phyloP scores from a whole-genome alignment of 208 protist genomes.

The Blastocrithidia nonstop region DNA sequence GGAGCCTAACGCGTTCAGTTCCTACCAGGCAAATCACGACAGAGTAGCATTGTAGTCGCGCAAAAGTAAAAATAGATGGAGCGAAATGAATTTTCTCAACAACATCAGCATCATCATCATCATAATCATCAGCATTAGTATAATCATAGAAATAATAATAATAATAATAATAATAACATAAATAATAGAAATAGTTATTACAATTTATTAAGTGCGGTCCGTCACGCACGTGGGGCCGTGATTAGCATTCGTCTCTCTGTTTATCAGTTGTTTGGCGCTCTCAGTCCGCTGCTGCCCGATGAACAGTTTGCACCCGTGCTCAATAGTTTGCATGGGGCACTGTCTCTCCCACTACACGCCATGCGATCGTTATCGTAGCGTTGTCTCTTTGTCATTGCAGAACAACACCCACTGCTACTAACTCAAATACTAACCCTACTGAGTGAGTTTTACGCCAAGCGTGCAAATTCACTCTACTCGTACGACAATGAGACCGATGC shows the following conservation, averaged over 20 bases:
- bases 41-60: slow-evolving; percentile 9
- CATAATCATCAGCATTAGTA: too few species aligned
- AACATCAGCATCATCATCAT: too few species aligned
- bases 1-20: slow-evolving; percentile 16
- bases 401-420: slow-evolving; percentile 18
- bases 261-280: slow-evolving; percentile 47
- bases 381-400: slow-evolving; percentile 35
- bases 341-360: slow-evolving; percentile 15
- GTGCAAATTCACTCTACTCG: slow-evolving; percentile 3
- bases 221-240: slow-evolving; percentile 15
- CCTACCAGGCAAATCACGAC: slow-evolving; percentile 23
- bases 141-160: too few species aligned
- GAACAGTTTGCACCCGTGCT: slow-evolving; percentile 25
- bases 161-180: background rate
- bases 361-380: slow-evolving; percentile 28
- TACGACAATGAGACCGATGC: background rate
- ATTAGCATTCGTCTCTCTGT: slow-evolving; percentile 31
- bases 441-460: slow-evolving; percentile 18
- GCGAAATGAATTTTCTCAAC: too few species aligned
- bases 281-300: slow-evolving; percentile 29
- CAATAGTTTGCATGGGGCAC: slow-evolving; percentile 7
- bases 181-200: slow-evolving; percentile 1
- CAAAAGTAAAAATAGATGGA: too few species aligned
- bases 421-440: slow-evolving; percentile 15
- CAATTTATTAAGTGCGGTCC: slow-evolving; percentile 3